Percentiles rank a stretch among this genome's conserved stretches.
These are phyloP conservation scores for Globisporangium alternatum DNA, from an alignment of 352 stramenopile species.

Conservation along the genomic window DNA sequence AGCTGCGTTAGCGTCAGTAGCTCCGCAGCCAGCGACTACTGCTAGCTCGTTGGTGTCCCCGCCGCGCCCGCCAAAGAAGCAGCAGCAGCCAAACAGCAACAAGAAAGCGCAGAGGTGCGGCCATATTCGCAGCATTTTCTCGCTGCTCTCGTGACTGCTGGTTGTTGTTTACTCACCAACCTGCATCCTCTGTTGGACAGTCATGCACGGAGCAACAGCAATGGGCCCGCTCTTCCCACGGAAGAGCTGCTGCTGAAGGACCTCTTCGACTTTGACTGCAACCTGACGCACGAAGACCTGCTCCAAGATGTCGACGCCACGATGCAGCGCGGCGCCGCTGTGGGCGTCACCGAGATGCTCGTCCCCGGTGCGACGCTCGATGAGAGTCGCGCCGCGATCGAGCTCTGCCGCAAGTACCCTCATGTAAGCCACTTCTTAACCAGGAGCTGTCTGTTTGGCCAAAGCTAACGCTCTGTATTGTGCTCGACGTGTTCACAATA, in stretches of 20 bases:
- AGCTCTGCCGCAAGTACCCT: slow-evolving; percentile 46
- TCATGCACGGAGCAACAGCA: not conserved
- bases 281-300: slow-evolving; percentile 75
- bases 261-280: slow-evolving; percentile 84
- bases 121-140: not conserved
- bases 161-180: not conserved
- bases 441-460: not conserved
- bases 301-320: slow-evolving; percentile 31
- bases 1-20: not conserved
- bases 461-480: not conserved
- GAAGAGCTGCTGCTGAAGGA: slow-evolving; percentile 15
- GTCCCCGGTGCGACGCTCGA: slow-evolving; percentile 70
- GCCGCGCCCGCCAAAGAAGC: not conserved
- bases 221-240: not conserved
- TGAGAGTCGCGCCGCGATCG: slow-evolving; percentile 56
- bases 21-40: not conserved
- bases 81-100: not conserved
- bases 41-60: not conserved
- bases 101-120: not conserved
- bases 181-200: not conserved
- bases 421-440: slow-evolving; percentile 17
- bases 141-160: not conserved
- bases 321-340: slow-evolving; percentile 31
- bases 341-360: slow-evolving; percentile 68
- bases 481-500: slow-evolving; percentile 5